A percentile compares a stretch with the other conserved stretches of the same genome.
Conservation (phyloP, 2,329 filamentous ascomycete species). For the Apiospora sp. region DNA sequence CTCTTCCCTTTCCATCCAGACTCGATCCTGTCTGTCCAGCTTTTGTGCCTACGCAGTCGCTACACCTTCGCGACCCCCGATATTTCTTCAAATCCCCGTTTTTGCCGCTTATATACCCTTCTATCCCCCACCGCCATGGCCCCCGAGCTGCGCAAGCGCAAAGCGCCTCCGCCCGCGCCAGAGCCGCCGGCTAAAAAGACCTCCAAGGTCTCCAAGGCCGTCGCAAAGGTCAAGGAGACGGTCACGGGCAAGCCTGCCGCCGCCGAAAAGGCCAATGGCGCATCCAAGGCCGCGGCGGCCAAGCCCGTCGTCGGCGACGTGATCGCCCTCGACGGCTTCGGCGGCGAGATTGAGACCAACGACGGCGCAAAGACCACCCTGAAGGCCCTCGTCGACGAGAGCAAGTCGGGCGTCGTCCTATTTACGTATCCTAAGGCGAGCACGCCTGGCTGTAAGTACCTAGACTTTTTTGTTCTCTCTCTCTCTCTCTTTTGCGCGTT, state of each 20-base stretch:
- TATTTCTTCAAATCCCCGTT: conserved; percentile 25
- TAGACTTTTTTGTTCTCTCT: conserved; percentile 1
- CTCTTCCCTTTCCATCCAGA: conserved; percentile 33
- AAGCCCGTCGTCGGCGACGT: conserved; percentile 62
- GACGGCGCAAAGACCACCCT: conserved; percentile 83
- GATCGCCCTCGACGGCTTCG: conserved; percentile 66
- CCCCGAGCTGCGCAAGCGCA: conserved; percentile 54
- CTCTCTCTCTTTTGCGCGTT: not conserved
- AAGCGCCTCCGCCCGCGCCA: conserved; percentile 50
- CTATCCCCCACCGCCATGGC: conserved; percentile 44
- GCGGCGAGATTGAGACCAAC: conserved; percentile 82
- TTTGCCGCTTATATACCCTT: conserved; percentile 26
- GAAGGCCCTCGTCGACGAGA: conserved; percentile 81
- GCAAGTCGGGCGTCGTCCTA: conserved; percentile 85
- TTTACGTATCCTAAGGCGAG: conserved; percentile 97
- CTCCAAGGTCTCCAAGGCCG: conserved; percentile 45
- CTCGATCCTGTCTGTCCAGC: conserved; percentile 26
- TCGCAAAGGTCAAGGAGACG: conserved; percentile 48
- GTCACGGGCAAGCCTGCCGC: conserved; percentile 40
- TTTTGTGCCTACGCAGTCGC: conserved; percentile 32
- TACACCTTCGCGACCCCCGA: conserved; percentile 31
- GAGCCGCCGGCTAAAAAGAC: conserved; percentile 51
- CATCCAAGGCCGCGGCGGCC: conserved; percentile 33
- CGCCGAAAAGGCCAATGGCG: conserved; percentile 30
- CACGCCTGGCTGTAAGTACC: conserved; percentile 86